Conservation (phyloP, 2,329 filamentous ascomycete genomes). For the Lizonia empirigonia region DNA sequence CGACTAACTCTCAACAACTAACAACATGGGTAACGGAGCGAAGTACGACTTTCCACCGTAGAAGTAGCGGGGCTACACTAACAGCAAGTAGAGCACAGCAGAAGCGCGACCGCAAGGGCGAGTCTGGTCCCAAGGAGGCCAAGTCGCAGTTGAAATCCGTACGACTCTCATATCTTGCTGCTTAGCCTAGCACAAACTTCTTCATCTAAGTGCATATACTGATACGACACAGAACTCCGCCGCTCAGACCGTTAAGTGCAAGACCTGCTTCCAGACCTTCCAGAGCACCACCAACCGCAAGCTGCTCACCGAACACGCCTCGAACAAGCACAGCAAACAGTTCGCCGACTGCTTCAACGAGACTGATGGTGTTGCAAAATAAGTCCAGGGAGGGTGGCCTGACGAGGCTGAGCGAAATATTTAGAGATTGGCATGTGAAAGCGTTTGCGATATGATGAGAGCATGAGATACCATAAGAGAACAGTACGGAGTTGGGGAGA, state of each 20-base stretch:
- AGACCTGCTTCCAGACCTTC: conserved; percentile 78
- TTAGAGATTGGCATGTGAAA: conserved; percentile 8
- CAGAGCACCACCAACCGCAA: conserved; percentile 76
- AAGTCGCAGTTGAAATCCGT: conserved; percentile 47
- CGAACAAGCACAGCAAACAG: conserved; percentile 77
- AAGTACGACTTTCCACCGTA: conserved; percentile 32
- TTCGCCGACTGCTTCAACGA: conserved; percentile 70
- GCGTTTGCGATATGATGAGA: conserved; percentile 22
- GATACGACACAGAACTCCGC: conserved; percentile 66
- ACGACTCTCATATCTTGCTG: conserved; percentile 16
- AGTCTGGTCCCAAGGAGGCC: conserved; percentile 39
- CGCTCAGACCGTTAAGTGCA: conserved; percentile 78
- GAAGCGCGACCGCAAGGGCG: conserved; percentile 47
- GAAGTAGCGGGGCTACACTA: conserved; percentile 18
- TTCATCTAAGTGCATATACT: not conserved
- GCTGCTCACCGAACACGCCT: conserved; percentile 72
- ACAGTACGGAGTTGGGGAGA: conserved; percentile 8
- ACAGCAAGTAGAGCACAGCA: conserved; percentile 43
- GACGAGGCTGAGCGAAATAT: conserved; percentile 1
- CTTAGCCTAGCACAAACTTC: not conserved
- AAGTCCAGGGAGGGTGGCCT: conserved; percentile 6
- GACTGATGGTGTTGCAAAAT: conserved; percentile 41
- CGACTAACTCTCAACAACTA: conserved; percentile 24
- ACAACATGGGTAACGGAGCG: conserved; percentile 47
- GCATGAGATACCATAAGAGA: conserved; percentile 32